Conservation (phyloP, 1,284 basidiomycete species). For the Vanrija sp. region DNA sequence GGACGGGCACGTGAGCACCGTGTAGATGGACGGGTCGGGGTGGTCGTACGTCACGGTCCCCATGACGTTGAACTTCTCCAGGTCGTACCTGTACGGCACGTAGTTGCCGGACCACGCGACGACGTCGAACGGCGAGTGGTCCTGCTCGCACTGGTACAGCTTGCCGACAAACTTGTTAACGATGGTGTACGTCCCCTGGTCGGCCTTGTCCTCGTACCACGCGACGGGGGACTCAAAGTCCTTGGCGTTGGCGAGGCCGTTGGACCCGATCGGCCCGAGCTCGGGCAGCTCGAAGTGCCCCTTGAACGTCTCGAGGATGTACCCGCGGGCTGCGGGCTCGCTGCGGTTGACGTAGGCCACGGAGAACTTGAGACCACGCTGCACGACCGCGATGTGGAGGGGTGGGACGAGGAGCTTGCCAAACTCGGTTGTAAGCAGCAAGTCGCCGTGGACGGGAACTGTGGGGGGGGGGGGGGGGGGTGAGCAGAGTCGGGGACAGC, state of each 20-base stretch:
- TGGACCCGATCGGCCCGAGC: conserved; percentile 61
- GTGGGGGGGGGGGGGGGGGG: no score
- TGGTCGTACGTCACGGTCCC: conserved; percentile 59
- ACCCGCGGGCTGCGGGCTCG: conserved; percentile 30
- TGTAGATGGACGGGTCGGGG: conserved; percentile 36
- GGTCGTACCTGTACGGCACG: conserved; percentile 66
- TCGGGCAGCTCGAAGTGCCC: conserved; percentile 63
- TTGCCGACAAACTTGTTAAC: conserved; percentile 8
- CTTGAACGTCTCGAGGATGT: conserved; percentile 62
- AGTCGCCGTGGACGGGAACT: conserved; percentile 60
- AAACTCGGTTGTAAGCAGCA: conserved; percentile 67
- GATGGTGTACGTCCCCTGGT: conserved; percentile 55
- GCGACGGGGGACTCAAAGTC: conserved; percentile 65
- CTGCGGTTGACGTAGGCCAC: conserved; percentile 32
- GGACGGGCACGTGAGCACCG: conserved; percentile 28
- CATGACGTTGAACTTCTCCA: conserved; percentile 63
- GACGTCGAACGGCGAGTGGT: conserved; percentile 52
- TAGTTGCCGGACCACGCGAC: conserved; percentile 69
- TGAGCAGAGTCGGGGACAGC: no score
- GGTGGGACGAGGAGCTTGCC: conserved; percentile 64
- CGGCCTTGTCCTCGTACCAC: conserved; percentile 57
- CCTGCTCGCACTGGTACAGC: conserved; percentile 52
- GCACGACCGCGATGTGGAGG: conserved; percentile 62
- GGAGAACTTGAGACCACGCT: conserved; percentile 64
- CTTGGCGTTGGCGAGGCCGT: conserved; percentile 59